Evolutionary conservation across 129 eudicot species (phyloP), one percentile per base, ranked within the genome.

Genomic region (Escallonia rubra): DNA sequence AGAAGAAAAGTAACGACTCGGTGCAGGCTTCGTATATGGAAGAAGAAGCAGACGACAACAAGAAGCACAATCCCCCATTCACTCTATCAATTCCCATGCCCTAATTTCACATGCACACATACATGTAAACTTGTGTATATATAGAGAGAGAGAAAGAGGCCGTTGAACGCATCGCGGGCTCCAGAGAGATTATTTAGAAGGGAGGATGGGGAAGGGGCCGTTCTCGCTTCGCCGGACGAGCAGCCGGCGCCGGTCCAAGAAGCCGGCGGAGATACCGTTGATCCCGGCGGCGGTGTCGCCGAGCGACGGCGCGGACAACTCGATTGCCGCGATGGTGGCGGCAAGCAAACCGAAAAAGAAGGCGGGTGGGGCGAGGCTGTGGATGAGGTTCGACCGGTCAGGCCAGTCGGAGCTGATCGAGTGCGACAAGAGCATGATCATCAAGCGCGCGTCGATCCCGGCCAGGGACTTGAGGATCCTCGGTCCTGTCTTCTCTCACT

Each of bases 381-480:
- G 99, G 99, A 94, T 94, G 99, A 71, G 90, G 83, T 78, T 94
- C 34, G 97, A 94, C 77, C 77, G 82, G 63, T 54, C 41, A 12
- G 99, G 97, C 34, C 83, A 87, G 50, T 94, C 99, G 43, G 99
- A 94, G 74, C 52, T 85, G 47, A 82, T 80, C 41, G 99, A 94
- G 78, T 94, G 99, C 71, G 99, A 94, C 63, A 94, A 94, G 71
- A 87, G 71, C 69, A 78, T 79, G 0, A 90, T 94, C 34, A 79
- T 89, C 43, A 87, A 87, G 76, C 92, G 97, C 15, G 90, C 83
- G 0, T 83, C 87, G 13, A 81, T 94, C 67, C 99, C 99, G 49
- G 74, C 99, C 73, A 79, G 99, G 85, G 99, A 94, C 79, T 90
- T 94, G 86, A 77, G 99, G 50, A 85, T 94, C 66, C 94, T 89